phyloP scores from a whole-genome alignment of 192 early-diverging fungal species.

The Coemansia sp. region DNA sequence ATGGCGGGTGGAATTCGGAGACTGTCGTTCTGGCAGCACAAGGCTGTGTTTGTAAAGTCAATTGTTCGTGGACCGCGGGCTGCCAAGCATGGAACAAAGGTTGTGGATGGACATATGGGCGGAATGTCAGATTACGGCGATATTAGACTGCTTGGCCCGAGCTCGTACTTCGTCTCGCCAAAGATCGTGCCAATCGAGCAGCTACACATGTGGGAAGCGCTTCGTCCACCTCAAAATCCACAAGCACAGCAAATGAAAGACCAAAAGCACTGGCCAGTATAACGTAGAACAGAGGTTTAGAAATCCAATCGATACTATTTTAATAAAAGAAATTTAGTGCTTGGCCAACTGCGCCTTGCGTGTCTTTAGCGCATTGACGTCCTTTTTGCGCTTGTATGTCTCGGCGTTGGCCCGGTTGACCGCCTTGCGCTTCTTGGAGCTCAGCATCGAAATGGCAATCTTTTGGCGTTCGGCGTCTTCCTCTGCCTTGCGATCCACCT shows the following conservation, averaged over 20 bases:
- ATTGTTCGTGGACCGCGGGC: slow-evolving; percentile 20
- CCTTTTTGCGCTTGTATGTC: slow-evolving; percentile 40
- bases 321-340: slow-evolving; percentile 1
- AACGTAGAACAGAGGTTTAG: too few relatives aligned
- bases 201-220: slow-evolving; percentile 24
- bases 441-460: slow-evolving; percentile 56
- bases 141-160: slow-evolving; percentile 28
- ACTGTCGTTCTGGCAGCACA: slow-evolving; percentile 45
- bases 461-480: slow-evolving; percentile 54
- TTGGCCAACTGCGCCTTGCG: slow-evolving; percentile 33
- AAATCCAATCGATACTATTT: background rate
- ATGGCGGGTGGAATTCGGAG: slow-evolving; percentile 31
- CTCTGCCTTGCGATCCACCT: slow-evolving; percentile 19
- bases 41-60: slow-evolving; percentile 24
- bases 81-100: background rate
- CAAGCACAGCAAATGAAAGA: background rate
- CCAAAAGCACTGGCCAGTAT: background rate
- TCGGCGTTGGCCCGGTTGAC: slow-evolving; percentile 45
- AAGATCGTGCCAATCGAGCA: slow-evolving; percentile 24
- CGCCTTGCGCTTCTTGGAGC: slow-evolving; percentile 55
- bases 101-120: background rate
- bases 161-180: slow-evolving; percentile 38
- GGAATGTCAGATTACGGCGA: slow-evolving; percentile 29
- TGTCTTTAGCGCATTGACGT: slow-evolving; percentile 29
- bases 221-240: background rate